Percentiles rank a stretch among this genome's conserved stretches.
Evolutionary conservation across 345 rosid species (phyloP).

Genomic region (Eucalyptus sideroxylon): DNA sequence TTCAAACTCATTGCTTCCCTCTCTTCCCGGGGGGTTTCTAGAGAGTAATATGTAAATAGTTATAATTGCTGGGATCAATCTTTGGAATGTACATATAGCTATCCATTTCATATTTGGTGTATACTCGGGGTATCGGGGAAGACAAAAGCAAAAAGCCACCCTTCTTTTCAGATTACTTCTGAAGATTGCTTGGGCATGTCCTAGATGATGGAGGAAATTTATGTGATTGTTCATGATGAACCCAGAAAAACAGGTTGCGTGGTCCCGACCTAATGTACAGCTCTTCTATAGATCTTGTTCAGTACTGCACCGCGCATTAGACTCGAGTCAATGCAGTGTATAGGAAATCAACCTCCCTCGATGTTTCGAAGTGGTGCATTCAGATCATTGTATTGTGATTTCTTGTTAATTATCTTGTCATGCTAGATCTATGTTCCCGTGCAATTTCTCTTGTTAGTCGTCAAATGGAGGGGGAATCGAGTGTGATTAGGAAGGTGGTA

Average conservation of each 20-base stretch:
- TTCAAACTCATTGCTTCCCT: background rate
- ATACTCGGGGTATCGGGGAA: background rate
- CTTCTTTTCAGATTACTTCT: background rate
- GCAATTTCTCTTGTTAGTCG: background rate
- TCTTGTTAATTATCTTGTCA: background rate
- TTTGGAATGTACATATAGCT: background rate
- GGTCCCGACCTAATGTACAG: background rate
- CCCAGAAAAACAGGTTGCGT: background rate
- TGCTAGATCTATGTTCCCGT: background rate
- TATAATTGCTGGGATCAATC: background rate
- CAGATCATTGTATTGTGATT: background rate
- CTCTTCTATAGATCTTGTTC: background rate
- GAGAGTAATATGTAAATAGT: background rate
- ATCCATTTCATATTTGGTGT: background rate
- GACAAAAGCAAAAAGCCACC: background rate
- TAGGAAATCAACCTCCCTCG: background rate
- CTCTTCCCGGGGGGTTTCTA: background rate
- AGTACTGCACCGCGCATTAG: background rate
- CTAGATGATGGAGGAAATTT: background rate
- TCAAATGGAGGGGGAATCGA: background rate
- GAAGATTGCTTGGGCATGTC: background rate
- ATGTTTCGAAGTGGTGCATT: background rate
- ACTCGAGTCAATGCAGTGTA: background rate
- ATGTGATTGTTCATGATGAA: background rate
- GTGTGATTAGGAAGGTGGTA: background rate